Percentiles rank a stretch among this genome's conserved stretches.
phyloP scores from a whole-genome alignment of 2,329 filamentous ascomycete species.

The Salinomyces thailandicus region DNA sequence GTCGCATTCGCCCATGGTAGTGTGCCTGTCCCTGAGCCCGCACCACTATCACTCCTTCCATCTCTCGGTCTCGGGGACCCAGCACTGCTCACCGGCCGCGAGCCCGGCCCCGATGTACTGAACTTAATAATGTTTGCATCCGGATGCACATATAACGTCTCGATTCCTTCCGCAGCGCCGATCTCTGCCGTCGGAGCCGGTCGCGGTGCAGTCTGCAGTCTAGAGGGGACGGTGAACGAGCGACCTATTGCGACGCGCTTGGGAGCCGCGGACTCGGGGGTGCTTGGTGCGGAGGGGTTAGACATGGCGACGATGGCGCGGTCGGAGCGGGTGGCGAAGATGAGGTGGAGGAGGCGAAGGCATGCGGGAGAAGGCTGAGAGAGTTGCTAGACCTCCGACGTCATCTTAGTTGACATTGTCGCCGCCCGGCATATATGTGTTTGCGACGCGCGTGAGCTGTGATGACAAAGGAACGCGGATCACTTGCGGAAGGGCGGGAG shows the following conservation, averaged over 20 bases:
- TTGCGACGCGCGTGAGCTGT: too few species aligned
- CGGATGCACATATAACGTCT: slow-evolving; percentile 65
- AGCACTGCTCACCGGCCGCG: slow-evolving; percentile 21
- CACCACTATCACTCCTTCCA: slow-evolving; percentile 20
- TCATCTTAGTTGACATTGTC: too few species aligned
- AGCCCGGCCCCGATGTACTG: slow-evolving; percentile 28
- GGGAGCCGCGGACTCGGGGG: slow-evolving; percentile 16
- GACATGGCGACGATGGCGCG: too few species aligned
- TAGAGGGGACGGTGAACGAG: slow-evolving; percentile 56
- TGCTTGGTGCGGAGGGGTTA: slow-evolving; percentile 17
- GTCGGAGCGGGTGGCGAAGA: too few species aligned
- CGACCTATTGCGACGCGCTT: slow-evolving; percentile 33
- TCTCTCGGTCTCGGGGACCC: too few species aligned
- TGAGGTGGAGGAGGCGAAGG: too few species aligned
- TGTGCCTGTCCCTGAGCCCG: slow-evolving; percentile 40
- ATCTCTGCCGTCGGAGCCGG: slow-evolving; percentile 26
- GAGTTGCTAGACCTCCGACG: too few species aligned
- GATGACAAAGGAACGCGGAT: too few species aligned
- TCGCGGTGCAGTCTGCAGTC: slow-evolving; percentile 41
- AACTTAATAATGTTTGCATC: slow-evolving; percentile 63
- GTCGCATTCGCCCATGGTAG: slow-evolving; percentile 65
- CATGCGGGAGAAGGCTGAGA: too few species aligned
- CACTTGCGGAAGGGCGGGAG: too few species aligned
- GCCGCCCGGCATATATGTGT: too few species aligned
- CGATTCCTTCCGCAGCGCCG: slow-evolving; percentile 40